A percentile compares a stretch with the other conserved stretches of the same genome.
phyloP scores from a whole-genome alignment of 768 basidiomycete species.

The Suillus subaureus region DNA sequence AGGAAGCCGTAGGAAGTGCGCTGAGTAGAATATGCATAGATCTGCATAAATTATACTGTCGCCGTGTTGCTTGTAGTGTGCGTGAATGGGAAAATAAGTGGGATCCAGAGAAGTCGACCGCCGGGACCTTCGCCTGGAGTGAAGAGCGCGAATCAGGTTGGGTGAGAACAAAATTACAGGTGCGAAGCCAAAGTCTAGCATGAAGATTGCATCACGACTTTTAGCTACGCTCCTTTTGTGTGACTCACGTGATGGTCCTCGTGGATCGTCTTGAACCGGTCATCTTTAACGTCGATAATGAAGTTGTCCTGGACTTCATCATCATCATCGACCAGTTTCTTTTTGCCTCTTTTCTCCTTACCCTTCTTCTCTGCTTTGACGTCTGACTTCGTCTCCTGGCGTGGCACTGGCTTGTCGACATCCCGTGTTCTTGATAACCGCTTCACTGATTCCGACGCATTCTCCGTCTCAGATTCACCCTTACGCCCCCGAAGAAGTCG shows the following conservation, averaged over 20 bases:
- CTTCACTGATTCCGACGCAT: slow-evolving; percentile 26
- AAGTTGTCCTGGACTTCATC: slow-evolving; percentile 81
- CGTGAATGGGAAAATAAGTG: background rate
- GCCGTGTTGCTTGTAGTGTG: background rate
- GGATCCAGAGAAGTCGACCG: background rate
- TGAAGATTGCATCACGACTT: background rate
- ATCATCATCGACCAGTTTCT: slow-evolving; percentile 48
- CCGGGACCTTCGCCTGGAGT: background rate
- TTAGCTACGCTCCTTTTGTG: background rate
- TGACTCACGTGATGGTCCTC: slow-evolving; percentile 70
- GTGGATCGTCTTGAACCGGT: slow-evolving; percentile 84
- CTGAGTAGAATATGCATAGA: background rate
- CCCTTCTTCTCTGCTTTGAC: slow-evolving; percentile 79
- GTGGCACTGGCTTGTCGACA: slow-evolving; percentile 26
- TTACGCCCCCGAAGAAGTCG: slow-evolving; percentile 75
- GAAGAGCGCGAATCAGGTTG: background rate
- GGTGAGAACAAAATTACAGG: background rate
- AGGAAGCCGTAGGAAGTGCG: background rate
- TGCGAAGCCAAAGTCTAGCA: background rate
- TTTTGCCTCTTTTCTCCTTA: slow-evolving; percentile 44
- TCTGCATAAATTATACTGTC: background rate
- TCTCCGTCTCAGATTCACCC: slow-evolving; percentile 29
- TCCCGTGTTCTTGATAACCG: slow-evolving; percentile 23
- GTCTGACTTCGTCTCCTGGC: slow-evolving; percentile 77
- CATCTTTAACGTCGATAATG: slow-evolving; percentile 80